These are phyloP conservation scores for Lotmaria passim DNA, from an alignment of 208 protist genomes.

Conservation along the genomic window DNA sequence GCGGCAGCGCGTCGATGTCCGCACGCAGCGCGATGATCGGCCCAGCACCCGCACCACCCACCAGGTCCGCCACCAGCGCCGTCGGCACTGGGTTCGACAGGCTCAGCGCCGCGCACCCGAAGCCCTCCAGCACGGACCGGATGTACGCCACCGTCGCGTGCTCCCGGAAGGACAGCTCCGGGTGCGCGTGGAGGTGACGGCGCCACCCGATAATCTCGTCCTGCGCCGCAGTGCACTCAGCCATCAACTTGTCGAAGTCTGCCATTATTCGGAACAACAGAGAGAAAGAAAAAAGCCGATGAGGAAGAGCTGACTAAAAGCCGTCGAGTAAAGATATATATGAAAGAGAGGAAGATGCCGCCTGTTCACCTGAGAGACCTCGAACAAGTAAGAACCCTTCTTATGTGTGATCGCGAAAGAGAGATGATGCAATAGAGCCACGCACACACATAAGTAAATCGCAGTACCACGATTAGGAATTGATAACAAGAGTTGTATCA, in stretches of 20 bases:
- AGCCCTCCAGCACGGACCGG: conserved; percentile 31
- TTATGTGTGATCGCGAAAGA: too few species aligned
- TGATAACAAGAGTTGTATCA: too few species aligned
- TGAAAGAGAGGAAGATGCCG: background rate
- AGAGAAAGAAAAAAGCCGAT: background rate
- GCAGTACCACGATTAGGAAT: too few species aligned
- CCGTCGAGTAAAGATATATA: background rate
- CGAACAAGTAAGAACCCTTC: background rate
- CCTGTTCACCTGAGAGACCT: background rate
- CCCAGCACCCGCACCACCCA: conserved; percentile 54
- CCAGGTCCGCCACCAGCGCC: conserved; percentile 59
- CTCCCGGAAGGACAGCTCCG: conserved; percentile 54
- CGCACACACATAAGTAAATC: too few species aligned
- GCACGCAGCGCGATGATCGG: conserved; percentile 64
- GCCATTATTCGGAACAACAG: conserved; percentile 7
- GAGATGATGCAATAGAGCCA: too few species aligned
- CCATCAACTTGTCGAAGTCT: conserved; percentile 32
- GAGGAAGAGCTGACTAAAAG: too few species aligned
- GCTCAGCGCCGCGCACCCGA: conserved; percentile 40
- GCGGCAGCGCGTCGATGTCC: conserved; percentile 69
- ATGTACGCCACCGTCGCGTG: conserved; percentile 57
- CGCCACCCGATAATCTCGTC: conserved; percentile 29
- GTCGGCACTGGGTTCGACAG: conserved; percentile 48
- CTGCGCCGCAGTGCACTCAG: conserved; percentile 24
- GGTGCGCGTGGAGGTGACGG: conserved; percentile 53